Evolutionary conservation across 2,329 filamentous ascomycete species (phyloP).

Genomic region (Falciphora oryzae): DNA sequence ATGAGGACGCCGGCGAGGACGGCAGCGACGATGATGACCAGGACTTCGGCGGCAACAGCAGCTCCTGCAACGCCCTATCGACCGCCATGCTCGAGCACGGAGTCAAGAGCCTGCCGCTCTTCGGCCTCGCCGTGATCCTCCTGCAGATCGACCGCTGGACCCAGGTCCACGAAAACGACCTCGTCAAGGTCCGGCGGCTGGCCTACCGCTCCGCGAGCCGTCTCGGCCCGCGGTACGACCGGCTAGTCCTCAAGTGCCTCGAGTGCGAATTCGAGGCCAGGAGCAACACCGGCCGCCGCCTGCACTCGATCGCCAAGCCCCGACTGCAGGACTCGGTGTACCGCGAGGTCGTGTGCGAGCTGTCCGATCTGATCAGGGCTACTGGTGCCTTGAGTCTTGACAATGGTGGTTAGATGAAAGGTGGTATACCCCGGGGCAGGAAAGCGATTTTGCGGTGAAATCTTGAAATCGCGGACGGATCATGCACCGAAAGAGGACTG

Average conservation of each 20-base stretch:
- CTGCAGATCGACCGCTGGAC: slow-evolving; percentile 6
- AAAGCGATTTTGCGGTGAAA: too few species aligned
- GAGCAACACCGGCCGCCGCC: too few species aligned
- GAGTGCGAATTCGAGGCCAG: neutral
- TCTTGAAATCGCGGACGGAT: too few species aligned
- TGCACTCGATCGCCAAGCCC: neutral
- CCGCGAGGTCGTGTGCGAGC: neutral
- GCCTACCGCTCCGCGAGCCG: neutral
- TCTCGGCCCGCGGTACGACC: neutral
- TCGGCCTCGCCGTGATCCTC: slow-evolving; percentile 1
- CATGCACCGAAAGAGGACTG: too few species aligned
- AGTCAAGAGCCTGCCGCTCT: slow-evolving; percentile 3
- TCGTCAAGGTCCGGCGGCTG: neutral
- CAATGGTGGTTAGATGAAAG: too few species aligned
- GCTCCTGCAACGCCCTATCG: too few species aligned
- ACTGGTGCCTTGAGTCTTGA: too few species aligned
- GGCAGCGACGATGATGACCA: neutral
- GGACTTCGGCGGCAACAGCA: neutral
- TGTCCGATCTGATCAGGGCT: neutral
- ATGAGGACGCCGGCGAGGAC: neutral
- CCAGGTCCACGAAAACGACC: slow-evolving; percentile 5
- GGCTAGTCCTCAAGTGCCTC: neutral
- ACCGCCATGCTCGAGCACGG: neutral
- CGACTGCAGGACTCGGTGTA: neutral
- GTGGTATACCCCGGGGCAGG: too few species aligned